A percentile compares a stretch with the other conserved stretches of the same genome.
These are phyloP conservation scores for Tetragonia tetragonoides DNA, from an alignment of 148 eudicot species.

Conservation along the genomic window DNA sequence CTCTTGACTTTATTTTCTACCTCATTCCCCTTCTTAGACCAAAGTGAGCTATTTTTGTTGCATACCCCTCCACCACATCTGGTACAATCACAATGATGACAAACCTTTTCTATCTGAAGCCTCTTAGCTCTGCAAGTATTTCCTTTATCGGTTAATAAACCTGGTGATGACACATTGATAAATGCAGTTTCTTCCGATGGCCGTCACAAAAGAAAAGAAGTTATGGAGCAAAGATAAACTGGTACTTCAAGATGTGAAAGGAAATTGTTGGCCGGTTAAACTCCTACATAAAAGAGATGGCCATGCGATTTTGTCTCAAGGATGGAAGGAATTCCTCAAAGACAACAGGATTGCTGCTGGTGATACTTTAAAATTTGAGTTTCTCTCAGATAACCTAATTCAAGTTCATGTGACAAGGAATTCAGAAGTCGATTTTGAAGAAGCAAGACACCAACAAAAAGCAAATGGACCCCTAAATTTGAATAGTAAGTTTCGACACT, in stretches of 20 bases:
- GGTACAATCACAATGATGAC: not conserved
- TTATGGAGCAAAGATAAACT: constrained; percentile 13
- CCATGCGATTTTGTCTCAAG: constrained; percentile 10
- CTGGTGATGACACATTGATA: not conserved
- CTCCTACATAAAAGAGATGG: constrained; percentile 22
- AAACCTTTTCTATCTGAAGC: too few species aligned
- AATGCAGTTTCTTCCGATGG: not conserved
- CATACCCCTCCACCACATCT: not conserved
- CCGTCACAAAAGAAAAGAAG: constrained; percentile 12
- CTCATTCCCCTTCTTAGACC: not conserved
- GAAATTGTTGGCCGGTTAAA: constrained; percentile 25
- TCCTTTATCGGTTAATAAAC: not conserved
- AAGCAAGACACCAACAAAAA: not conserved
- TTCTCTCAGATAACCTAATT: constrained; percentile 15
- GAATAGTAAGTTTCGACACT: constrained; percentile 15
- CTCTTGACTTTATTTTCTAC: not conserved
- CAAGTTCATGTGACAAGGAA: constrained; percentile 18
- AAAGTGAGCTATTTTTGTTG: not conserved
- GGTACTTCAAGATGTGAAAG: constrained; percentile 22
- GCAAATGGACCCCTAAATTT: not conserved
- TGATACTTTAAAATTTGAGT: constrained; percentile 23
- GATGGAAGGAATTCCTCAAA: constrained; percentile 24
- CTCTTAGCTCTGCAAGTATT: not conserved
- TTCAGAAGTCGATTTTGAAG: constrained; percentile 11
- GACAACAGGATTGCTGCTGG: constrained; percentile 25